Percentiles rank a stretch among this genome's conserved stretches.
phyloP scores from a whole-genome alignment of 305 asterid species.

The Nicotiana rustica region DNA sequence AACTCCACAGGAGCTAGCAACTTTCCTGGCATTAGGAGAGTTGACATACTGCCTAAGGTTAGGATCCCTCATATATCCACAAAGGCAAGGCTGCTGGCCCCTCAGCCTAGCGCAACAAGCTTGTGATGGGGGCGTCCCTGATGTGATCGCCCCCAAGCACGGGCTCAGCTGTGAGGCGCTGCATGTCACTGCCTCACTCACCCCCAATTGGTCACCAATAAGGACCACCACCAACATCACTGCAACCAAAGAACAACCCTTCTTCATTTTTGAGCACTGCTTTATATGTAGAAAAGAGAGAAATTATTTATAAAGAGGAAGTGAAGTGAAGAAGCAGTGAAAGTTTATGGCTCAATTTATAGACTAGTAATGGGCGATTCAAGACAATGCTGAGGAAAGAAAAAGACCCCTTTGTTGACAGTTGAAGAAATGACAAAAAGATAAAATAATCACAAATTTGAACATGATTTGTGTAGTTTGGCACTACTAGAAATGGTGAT shows the following conservation, averaged over 20 bases:
- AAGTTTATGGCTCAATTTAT: constrained; percentile 19
- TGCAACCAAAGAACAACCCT: not conserved
- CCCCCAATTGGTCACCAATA: constrained; percentile 31
- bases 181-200: constrained; percentile 51
- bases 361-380: not conserved
- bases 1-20: constrained; percentile 47
- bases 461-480: constrained; percentile 14
- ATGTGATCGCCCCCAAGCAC: constrained; percentile 46
- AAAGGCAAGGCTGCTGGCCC: constrained; percentile 54
- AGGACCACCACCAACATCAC: constrained; percentile 39
- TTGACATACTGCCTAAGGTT: constrained; percentile 39
- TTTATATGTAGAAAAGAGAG: not conserved
- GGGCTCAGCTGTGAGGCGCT: constrained; percentile 44
- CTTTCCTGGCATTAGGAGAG: constrained; percentile 51
- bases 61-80: constrained; percentile 52
- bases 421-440: no score
- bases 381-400: constrained; percentile 27
- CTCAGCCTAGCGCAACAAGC: constrained; percentile 52
- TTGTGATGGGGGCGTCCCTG: constrained; percentile 36
- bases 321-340: not conserved
- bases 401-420: no score
- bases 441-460: not conserved
- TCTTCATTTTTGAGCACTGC: constrained; percentile 41
- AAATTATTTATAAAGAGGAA: not conserved
- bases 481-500: constrained; percentile 6